Evolutionary conservation across 2,329 filamentous ascomycete genomes (phyloP).

Genomic region (Xylariaceae sp.): DNA sequence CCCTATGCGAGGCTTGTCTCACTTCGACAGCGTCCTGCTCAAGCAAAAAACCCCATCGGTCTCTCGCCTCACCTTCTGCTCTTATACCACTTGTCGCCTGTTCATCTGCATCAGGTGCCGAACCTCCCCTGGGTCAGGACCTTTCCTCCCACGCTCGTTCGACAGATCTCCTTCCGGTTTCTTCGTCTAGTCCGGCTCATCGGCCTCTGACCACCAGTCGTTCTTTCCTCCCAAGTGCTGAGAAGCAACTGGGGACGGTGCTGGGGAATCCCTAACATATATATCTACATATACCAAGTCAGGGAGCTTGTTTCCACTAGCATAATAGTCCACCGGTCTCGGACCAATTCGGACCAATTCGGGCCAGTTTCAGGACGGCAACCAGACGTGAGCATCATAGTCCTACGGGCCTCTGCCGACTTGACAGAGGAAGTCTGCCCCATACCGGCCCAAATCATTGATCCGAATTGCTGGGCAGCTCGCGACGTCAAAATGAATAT

Average conservation of each 20-base stretch:
- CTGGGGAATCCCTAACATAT: slow-evolving; percentile 18
- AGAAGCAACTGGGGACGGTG: slow-evolving; percentile 9
- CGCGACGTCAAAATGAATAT: slow-evolving; percentile 28
- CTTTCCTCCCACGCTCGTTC: slow-evolving; percentile 30
- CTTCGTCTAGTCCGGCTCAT: slow-evolving; percentile 18
- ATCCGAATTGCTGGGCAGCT: too few relatives aligned
- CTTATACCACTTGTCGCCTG: slow-evolving; percentile 23
- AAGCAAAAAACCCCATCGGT: slow-evolving; percentile 16
- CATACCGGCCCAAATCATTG: slow-evolving; percentile 6
- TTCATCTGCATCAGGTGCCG: slow-evolving; percentile 10
- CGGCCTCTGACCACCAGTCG: slow-evolving; percentile 30
- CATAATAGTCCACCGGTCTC: too few relatives aligned
- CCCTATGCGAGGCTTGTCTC: slow-evolving; percentile 31
- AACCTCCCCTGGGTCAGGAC: slow-evolving; percentile 17
- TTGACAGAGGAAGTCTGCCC: slow-evolving; percentile 7
- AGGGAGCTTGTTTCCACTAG: slow-evolving; percentile 6
- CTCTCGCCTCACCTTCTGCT: slow-evolving; percentile 20
- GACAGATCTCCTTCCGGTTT: slow-evolving; percentile 13
- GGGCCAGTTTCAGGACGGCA: too few relatives aligned
- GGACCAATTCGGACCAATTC: too few relatives aligned
- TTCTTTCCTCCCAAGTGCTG: slow-evolving; percentile 24
- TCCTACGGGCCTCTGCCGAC: not conserved
- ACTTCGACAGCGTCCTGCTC: slow-evolving; percentile 21
- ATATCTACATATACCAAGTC: too few relatives aligned
- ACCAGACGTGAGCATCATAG: slow-evolving; percentile 12